Percentiles rank a stretch among this genome's conserved stretches.
phyloP scores from a whole-genome alignment of 2,329 filamentous ascomycete species.

The Neoarthrinium moseri region DNA sequence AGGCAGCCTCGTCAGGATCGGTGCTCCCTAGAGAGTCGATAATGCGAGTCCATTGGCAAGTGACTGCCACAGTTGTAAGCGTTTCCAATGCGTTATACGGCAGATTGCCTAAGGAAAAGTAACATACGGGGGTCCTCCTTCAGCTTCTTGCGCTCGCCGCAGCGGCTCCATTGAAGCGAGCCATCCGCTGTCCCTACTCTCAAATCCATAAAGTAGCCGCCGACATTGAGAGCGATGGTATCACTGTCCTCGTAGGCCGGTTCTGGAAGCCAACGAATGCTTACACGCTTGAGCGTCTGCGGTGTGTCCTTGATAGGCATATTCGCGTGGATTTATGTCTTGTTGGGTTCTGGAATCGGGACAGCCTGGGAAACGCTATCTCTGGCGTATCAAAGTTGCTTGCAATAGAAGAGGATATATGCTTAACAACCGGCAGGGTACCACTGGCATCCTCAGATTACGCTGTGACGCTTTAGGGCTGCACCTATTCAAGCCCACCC shows the following conservation, averaged over 20 bases:
- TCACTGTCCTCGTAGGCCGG: slow-evolving; percentile 19
- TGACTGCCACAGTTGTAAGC: slow-evolving; percentile 15
- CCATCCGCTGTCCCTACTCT: slow-evolving; percentile 7
- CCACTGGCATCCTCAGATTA: no score
- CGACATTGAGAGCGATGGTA: slow-evolving; percentile 23
- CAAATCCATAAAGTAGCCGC: slow-evolving; percentile 20
- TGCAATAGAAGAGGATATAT: no score
- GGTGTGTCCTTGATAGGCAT: no score
- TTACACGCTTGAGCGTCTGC: no score
- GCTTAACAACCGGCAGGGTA: no score
- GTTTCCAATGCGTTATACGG: background rate
- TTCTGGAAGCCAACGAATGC: slow-evolving; percentile 22
- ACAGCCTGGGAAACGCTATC: no score
- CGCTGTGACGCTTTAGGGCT: no score
- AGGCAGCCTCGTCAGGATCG: slow-evolving; percentile 19
- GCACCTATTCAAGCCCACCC: no score
- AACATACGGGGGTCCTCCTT: slow-evolving; percentile 16
- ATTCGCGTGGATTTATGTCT: no score
- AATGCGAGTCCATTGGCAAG: slow-evolving; percentile 22
- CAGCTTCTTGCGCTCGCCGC: slow-evolving; percentile 16
- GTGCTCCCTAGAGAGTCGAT: slow-evolving; percentile 19
- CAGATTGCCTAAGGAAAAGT: slow-evolving; percentile 9
- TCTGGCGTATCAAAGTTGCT: no score
- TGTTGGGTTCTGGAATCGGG: no score
- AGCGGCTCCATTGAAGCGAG: slow-evolving; percentile 20